These are phyloP conservation scores for Metschnikowia lochheadii DNA, from an alignment of 805 yeast species.

Conservation along the genomic window DNA sequence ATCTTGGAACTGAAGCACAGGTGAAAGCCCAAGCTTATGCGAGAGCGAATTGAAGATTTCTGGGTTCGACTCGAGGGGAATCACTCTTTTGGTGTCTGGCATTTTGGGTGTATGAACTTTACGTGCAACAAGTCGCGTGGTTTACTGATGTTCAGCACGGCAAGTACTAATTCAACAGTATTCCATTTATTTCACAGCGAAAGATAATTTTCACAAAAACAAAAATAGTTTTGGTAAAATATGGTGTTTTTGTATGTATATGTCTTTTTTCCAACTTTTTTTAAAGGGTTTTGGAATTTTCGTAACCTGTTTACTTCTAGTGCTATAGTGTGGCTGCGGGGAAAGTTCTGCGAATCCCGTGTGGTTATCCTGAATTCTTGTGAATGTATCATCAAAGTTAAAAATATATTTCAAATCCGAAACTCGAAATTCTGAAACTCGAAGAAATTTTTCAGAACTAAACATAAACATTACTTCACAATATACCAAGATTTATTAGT, in stretches of 20 bases:
- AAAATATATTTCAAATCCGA: not conserved
- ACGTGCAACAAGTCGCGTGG: not conserved
- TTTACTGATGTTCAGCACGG: not conserved
- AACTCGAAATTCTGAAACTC: no score
- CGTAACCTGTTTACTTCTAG: not conserved
- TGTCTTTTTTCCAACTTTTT: not conserved
- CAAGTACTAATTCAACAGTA: not conserved
- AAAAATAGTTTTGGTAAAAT: not conserved
- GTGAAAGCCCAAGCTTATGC: constrained; percentile 60
- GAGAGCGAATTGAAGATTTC: constrained; percentile 72
- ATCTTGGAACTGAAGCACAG: constrained; percentile 64
- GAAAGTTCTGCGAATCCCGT: not conserved
- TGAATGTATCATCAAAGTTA: not conserved
- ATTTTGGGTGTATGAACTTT: constrained; percentile 3
- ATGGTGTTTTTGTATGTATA: not conserved
- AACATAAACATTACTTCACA: not conserved
- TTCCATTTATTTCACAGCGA: not conserved
- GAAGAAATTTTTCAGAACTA: not conserved
- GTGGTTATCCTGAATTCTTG: not conserved
- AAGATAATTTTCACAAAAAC: not conserved
- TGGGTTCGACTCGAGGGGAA: constrained; percentile 91
- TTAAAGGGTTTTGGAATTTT: not conserved
- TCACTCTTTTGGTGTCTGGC: constrained; percentile 38
- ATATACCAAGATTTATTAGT: no score
- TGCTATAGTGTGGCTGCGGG: no score